Conservation (phyloP, 345 rosid species). For the Crucihimalaya himalaica region DNA sequence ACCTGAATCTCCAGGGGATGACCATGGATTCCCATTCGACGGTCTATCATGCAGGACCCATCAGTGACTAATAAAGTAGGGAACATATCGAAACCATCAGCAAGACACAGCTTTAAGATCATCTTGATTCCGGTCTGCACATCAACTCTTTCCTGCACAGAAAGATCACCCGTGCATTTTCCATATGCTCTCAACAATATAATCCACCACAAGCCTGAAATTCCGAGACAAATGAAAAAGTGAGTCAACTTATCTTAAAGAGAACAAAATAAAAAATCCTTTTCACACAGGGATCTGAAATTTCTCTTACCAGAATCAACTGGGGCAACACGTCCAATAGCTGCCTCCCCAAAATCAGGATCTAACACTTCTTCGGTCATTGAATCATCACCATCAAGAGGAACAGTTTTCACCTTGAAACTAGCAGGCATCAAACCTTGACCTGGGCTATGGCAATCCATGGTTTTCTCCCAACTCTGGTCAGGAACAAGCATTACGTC, state of each 20-base stretch:
- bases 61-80: constrained; percentile 93
- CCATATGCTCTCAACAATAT: constrained; percentile 90
- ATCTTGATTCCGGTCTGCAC: constrained; percentile 95
- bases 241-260: background rate
- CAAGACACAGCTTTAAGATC: constrained; percentile 87
- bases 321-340: constrained; percentile 98
- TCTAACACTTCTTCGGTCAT: constrained; percentile 86
- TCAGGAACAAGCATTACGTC: constrained; percentile 16
- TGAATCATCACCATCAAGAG: constrained; percentile 80
- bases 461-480: constrained; percentile 98
- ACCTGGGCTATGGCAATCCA: constrained; percentile 97
- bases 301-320: constrained; percentile 77
- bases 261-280: background rate
- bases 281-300: background rate
- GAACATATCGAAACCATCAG: constrained; percentile 98
- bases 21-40: constrained; percentile 98
- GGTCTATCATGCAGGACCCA: constrained; percentile 99
- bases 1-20: constrained; percentile 98
- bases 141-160: constrained; percentile 89
- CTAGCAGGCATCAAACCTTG: constrained; percentile 98
- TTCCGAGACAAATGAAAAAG: background rate
- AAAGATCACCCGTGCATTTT: constrained; percentile 79
- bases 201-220: constrained; percentile 91
- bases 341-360: constrained; percentile 96
- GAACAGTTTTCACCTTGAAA: constrained; percentile 85